A percentile compares a stretch with the other conserved stretches of the same genome.
Conservation (phyloP, 2,329 filamentous ascomycete genomes). For the Raffaelea arxii region DNA sequence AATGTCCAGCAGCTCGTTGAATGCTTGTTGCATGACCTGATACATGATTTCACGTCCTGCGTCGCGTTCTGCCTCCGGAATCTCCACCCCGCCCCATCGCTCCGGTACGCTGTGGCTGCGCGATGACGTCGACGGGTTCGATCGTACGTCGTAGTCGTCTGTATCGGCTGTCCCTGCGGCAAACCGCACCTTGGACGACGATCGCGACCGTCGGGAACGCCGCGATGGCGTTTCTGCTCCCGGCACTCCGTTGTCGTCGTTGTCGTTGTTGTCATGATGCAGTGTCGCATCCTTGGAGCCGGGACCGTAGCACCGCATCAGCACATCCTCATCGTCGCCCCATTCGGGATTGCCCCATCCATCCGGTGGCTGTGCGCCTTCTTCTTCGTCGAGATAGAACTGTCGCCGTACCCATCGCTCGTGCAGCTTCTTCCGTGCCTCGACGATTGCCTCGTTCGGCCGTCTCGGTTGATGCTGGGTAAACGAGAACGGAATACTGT, state of each 20-base stretch:
- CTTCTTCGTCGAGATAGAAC: slow-evolving; percentile 81
- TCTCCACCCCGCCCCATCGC: slow-evolving; percentile 67
- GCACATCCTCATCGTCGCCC: slow-evolving; percentile 48
- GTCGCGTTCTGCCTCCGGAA: slow-evolving; percentile 72
- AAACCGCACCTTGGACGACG: slow-evolving; percentile 71
- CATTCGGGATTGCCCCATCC: too few species aligned
- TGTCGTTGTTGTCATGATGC: background rate
- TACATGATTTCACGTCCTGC: slow-evolving; percentile 83
- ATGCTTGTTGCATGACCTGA: slow-evolving; percentile 81
- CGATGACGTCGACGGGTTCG: slow-evolving; percentile 65
- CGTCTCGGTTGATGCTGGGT: background rate
- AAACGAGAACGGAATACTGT: too few species aligned
- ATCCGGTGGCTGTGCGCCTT: slow-evolving; percentile 56
- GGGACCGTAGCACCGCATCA: slow-evolving; percentile 26
- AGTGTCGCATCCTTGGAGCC: slow-evolving; percentile 8
- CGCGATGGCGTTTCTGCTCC: slow-evolving; percentile 11
- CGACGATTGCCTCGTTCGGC: slow-evolving; percentile 23
- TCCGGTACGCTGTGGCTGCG: slow-evolving; percentile 60
- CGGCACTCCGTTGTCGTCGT: background rate
- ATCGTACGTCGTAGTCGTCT: slow-evolving; percentile 57
- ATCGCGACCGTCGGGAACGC: slow-evolving; percentile 49
- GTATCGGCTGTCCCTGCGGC: slow-evolving; percentile 59
- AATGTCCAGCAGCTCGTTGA: slow-evolving; percentile 83
- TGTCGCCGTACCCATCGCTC: slow-evolving; percentile 68
- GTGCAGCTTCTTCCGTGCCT: slow-evolving; percentile 44